A percentile compares a stretch with the other conserved stretches of the same genome.
Conservation (phyloP, 2,329 filamentous ascomycete species). For the Colletotrichum theobromicola region DNA sequence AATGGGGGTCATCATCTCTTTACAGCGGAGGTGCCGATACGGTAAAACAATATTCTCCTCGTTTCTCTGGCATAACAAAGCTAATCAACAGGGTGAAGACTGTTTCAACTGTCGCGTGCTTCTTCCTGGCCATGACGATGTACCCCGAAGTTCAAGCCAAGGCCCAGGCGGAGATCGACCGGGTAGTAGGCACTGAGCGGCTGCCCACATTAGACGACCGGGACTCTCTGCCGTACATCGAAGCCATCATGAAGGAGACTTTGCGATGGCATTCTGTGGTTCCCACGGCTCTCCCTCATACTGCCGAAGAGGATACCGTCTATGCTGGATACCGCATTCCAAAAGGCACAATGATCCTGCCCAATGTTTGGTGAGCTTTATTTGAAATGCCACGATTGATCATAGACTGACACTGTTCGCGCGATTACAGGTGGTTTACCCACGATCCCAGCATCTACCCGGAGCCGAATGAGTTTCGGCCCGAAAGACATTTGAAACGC, state of each 20-base stretch:
- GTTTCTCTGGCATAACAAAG: background rate
- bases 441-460: conserved; percentile 73
- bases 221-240: conserved; percentile 54
- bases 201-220: conserved; percentile 54
- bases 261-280: conserved; percentile 60
- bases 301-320: conserved; percentile 28
- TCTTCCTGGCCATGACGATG: conserved; percentile 53
- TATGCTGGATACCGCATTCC: conserved; percentile 14
- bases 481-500: conserved; percentile 32
- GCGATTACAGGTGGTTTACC: conserved; percentile 36
- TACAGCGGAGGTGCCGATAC: conserved; percentile 21
- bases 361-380: conserved; percentile 24
- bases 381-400: background rate
- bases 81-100: background rate
- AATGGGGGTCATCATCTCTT: conserved; percentile 8
- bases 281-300: conserved; percentile 44
- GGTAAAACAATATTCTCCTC: background rate
- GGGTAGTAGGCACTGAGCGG: conserved; percentile 51
- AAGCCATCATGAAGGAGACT: conserved; percentile 59
- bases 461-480: conserved; percentile 35
- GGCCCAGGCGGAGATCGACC: conserved; percentile 58
- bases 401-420: fast-evolving
- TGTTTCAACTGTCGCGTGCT: conserved; percentile 38
- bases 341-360: conserved; percentile 20
- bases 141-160: conserved; percentile 48